Evolutionary conservation across 163 green algal species (phyloP).

Genomic region (Scenedesmus sp.): DNA sequence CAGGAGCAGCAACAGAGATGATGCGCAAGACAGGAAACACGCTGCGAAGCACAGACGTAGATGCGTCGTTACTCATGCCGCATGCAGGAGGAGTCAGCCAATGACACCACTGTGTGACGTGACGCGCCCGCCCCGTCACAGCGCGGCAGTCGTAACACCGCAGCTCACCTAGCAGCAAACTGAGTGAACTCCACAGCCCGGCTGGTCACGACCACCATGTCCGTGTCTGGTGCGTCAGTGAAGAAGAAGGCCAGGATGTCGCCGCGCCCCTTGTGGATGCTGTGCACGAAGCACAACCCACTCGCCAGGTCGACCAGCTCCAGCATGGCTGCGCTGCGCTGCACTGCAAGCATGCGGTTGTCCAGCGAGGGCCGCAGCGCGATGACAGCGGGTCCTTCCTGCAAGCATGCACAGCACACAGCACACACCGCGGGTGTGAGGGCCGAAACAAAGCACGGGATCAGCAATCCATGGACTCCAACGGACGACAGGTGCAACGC

Average conservation of each 20-base stretch:
- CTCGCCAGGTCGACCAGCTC: conserved; percentile 54
- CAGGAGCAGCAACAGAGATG: no score
- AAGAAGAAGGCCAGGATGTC: conserved; percentile 73
- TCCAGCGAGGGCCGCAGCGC: conserved; percentile 49
- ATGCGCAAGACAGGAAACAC: no score
- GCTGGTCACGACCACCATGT: conserved; percentile 68
- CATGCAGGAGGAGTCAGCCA: no score
- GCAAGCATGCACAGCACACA: background rate
- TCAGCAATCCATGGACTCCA: no score
- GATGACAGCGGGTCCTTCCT: conserved; percentile 51
- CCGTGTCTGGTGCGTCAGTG: conserved; percentile 56
- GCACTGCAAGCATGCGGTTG: conserved; percentile 51
- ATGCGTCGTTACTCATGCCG: no score
- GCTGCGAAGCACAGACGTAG: no score
- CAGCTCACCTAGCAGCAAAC: conserved; percentile 50
- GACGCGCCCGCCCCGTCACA: no score
- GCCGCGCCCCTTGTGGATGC: conserved; percentile 46
- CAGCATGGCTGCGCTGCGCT: conserved; percentile 48
- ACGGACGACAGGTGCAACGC: no score
- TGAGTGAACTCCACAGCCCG: conserved; percentile 62
- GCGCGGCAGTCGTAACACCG: no score
- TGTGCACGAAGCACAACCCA: conserved; percentile 53
- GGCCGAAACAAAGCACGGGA: background rate
- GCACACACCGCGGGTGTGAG: no score
- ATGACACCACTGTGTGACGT: no score